A percentile compares a stretch with the other conserved stretches of the same genome.
These are phyloP conservation scores for Tricholomella constricta DNA, from an alignment of 768 basidiomycete genomes.

Conservation along the genomic window DNA sequence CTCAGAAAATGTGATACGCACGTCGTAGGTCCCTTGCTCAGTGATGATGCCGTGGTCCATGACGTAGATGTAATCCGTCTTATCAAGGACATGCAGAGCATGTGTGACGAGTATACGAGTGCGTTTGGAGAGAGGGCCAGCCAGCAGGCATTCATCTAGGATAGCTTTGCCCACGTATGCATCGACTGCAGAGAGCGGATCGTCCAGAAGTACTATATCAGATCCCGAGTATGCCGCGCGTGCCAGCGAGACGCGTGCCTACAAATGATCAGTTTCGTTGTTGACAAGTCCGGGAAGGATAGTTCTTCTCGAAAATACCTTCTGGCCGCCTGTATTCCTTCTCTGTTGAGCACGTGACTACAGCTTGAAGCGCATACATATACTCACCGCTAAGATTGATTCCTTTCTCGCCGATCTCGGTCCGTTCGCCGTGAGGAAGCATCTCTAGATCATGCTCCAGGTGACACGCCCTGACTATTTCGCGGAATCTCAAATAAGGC, in stretches of 20 bases:
- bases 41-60: slow-evolving; percentile 59
- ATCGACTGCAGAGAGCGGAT: slow-evolving; percentile 80
- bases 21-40: slow-evolving; percentile 64
- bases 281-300: slow-evolving; percentile 1
- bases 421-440: slow-evolving; percentile 67
- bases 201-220: slow-evolving; percentile 79
- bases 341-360: not conserved
- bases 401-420: slow-evolving; percentile 79
- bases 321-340: slow-evolving; percentile 34
- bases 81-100: slow-evolving; percentile 58
- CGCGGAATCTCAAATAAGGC: slow-evolving; percentile 43
- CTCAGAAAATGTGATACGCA: slow-evolving; percentile 23
- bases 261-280: slow-evolving; percentile 5
- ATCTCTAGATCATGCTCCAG: slow-evolving; percentile 72
- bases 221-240: slow-evolving; percentile 74
- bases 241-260: slow-evolving; percentile 77
- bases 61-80: slow-evolving; percentile 64
- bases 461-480: slow-evolving; percentile 65
- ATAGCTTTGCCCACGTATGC: slow-evolving; percentile 72
- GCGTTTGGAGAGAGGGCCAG: slow-evolving; percentile 50
- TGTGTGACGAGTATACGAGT: slow-evolving; percentile 68
- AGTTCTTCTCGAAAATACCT: slow-evolving; percentile 22
- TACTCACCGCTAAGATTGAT: slow-evolving; percentile 63
- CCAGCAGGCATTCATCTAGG: slow-evolving; percentile 59
- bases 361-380: not conserved